Conservation (phyloP, 78 protist genomes). For the Mastigamoeba balamuthi region DNA sequence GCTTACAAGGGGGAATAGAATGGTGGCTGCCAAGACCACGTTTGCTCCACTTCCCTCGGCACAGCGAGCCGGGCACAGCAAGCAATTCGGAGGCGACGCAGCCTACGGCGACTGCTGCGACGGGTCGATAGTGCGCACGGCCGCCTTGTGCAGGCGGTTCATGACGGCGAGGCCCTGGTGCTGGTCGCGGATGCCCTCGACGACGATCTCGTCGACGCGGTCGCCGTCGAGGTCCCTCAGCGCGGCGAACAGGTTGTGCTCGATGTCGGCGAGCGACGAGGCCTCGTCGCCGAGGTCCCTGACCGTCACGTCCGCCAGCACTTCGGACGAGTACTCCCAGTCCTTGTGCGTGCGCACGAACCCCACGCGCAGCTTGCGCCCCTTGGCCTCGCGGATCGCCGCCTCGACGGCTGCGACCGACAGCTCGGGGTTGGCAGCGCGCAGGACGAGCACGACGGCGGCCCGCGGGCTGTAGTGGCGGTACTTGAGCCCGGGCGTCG, state of each 20-base stretch:
- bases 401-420: background rate
- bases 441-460: background rate
- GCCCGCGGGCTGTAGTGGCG: conserved; percentile 8
- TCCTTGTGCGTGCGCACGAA: background rate
- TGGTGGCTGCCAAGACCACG: no score
- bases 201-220: background rate
- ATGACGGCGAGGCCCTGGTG: conserved; percentile 15
- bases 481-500: conserved; percentile 32
- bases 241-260: background rate
- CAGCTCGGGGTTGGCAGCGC: no score
- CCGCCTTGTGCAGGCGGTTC: conserved; percentile 20
- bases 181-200: conserved; percentile 1
- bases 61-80: no score
- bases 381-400: background rate
- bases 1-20: no score
- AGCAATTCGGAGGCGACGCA: no score
- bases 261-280: background rate
- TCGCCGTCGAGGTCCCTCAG: background rate
- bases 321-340: background rate
- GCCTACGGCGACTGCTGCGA: no score
- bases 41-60: no score
- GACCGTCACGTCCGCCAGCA: background rate
- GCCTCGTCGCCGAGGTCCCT: background rate
- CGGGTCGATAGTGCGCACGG: no score
- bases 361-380: background rate